phyloP scores from a whole-genome alignment of 139 green algal species.

The Chlorella sp. region DNA sequence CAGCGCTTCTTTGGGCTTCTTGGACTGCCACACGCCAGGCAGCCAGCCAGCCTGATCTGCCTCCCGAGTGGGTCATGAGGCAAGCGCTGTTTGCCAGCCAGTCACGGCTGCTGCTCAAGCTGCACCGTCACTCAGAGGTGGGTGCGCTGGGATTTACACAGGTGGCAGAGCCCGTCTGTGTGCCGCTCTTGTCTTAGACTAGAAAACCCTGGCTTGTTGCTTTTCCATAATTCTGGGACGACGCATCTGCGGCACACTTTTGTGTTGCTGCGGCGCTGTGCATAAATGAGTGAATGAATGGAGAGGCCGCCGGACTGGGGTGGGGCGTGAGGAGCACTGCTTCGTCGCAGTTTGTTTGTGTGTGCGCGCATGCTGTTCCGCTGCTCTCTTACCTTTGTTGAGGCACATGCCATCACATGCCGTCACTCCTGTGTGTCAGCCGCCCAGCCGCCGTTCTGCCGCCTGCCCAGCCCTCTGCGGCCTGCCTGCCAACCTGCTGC shows the following conservation, averaged over 20 bases:
- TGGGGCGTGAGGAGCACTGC: too few relatives aligned
- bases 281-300: too few relatives aligned
- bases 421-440: too few relatives aligned
- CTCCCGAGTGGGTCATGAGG: conserved; percentile 78
- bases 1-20: conserved; percentile 55
- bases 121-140: conserved; percentile 49
- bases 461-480: background rate
- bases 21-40: conserved; percentile 61
- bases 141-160: too few relatives aligned
- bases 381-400: background rate
- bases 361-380: background rate
- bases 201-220: too few relatives aligned
- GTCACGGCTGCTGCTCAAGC: conserved; percentile 65
- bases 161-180: too few relatives aligned
- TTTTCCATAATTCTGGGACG: too few relatives aligned
- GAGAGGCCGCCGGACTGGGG: too few relatives aligned
- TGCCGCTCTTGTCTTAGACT: too few relatives aligned
- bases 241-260: too few relatives aligned
- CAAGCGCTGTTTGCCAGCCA: conserved; percentile 93
- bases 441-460: background rate
- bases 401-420: background rate
- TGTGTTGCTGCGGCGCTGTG: too few relatives aligned
- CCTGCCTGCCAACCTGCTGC: background rate
- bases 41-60: conserved; percentile 15
- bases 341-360: too few relatives aligned